A percentile compares a stretch with the other conserved stretches of the same genome.
phyloP scores from a whole-genome alignment of 2,329 filamentous ascomycete species.

The Arachnomyces sp. region DNA sequence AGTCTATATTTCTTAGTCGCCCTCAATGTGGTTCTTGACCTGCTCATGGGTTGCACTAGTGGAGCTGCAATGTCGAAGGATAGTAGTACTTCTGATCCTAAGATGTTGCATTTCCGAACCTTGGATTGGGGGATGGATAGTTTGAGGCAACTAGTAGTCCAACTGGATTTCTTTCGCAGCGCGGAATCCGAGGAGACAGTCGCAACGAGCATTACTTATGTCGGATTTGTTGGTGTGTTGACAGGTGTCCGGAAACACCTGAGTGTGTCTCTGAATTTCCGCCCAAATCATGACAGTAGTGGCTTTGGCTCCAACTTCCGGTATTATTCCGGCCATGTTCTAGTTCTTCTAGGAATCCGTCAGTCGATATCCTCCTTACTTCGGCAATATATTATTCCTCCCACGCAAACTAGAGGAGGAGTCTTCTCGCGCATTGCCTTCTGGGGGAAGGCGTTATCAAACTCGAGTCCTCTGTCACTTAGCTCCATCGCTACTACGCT shows the following conservation, averaged over 20 bases:
- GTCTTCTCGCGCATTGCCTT: no score
- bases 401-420: neutral
- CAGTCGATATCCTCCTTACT: conserved; percentile 47
- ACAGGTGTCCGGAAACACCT: conserved; percentile 40
- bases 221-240: conserved; percentile 43
- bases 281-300: conserved; percentile 25
- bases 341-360: conserved; percentile 47
- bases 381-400: conserved; percentile 35
- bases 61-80: conserved; percentile 34
- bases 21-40: conserved; percentile 56
- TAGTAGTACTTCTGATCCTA: conserved; percentile 10
- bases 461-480: conserved; percentile 7
- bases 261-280: conserved; percentile 44
- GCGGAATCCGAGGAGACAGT: conserved; percentile 28
- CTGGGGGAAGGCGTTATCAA: conserved; percentile 10
- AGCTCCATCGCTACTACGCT: conserved; percentile 25
- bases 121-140: conserved; percentile 49
- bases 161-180: conserved; percentile 41
- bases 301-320: conserved; percentile 11
- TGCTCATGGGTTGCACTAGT: conserved; percentile 58
- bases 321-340: conserved; percentile 27
- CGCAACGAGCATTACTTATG: conserved; percentile 41
- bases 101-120: conserved; percentile 34
- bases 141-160: conserved; percentile 43
- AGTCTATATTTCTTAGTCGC: conserved; percentile 53